phyloP scores from a whole-genome alignment of 768 basidiomycete species.

The Pleurotus tuber-regium region DNA sequence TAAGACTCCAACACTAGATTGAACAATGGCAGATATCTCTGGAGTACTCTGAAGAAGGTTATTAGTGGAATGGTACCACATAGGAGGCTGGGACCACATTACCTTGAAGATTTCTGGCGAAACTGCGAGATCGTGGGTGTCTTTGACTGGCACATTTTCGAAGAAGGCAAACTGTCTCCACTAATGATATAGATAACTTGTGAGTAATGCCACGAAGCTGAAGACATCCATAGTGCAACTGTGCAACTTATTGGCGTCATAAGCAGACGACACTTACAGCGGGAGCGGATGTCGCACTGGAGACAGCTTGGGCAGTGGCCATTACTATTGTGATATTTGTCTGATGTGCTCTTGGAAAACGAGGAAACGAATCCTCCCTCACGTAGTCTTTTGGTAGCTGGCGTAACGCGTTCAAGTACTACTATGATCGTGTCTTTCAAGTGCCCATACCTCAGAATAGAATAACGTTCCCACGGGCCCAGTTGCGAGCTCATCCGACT shows the following conservation, averaged over 20 bases:
- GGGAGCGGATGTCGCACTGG: conserved; percentile 17
- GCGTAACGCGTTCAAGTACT: background rate
- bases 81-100: background rate
- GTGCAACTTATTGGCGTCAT: no score
- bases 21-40: conserved; percentile 70
- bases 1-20: conserved; percentile 64
- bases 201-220: background rate
- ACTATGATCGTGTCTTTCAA: conserved; percentile 1
- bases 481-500: conserved; percentile 7
- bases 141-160: conserved; percentile 72
- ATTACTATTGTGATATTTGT: background rate
- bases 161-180: conserved; percentile 94
- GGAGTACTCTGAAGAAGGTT: conserved; percentile 44
- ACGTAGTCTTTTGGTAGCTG: background rate
- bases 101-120: conserved; percentile 82
- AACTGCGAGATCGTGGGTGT: conserved; percentile 70
- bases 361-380: background rate
- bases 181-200: conserved; percentile 43
- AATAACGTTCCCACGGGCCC: background rate
- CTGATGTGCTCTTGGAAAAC: no score
- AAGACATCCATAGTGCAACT: no score
- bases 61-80: background rate
- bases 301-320: conserved; percentile 7
- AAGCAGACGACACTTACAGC: conserved; percentile 16
- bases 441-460: background rate